Evolutionary conservation across 768 basidiomycete species (phyloP).

Genomic region (Suillus weaverae): DNA sequence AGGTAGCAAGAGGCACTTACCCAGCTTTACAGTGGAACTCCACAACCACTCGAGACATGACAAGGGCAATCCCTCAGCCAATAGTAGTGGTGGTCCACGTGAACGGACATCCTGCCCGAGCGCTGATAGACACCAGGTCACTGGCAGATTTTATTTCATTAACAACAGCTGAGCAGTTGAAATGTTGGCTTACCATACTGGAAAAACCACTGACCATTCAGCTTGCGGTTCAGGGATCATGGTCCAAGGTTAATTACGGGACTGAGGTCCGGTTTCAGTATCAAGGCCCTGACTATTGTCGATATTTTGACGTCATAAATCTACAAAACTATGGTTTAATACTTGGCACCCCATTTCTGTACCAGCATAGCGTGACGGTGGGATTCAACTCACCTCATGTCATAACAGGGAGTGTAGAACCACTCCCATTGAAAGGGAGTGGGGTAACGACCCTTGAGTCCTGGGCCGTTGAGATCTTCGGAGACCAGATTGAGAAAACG

Average conservation of each 20-base stretch:
- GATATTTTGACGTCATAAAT: slow-evolving; percentile 39
- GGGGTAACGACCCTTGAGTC: no score
- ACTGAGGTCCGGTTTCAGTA: slow-evolving; percentile 14
- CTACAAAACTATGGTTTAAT: slow-evolving; percentile 39
- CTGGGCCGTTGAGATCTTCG: no score
- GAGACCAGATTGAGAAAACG: no score
- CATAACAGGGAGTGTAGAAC: no score
- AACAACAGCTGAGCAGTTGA: slow-evolving; percentile 28
- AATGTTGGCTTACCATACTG: slow-evolving; percentile 2
- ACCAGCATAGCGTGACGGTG: background rate
- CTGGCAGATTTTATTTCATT: slow-evolving; percentile 34
- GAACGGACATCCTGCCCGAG: slow-evolving; percentile 18
- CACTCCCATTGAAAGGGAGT: background rate
- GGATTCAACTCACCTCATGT: slow-evolving; percentile 13
- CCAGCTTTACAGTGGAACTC: no score
- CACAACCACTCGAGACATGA: no score
- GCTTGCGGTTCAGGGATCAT: slow-evolving; percentile 21
- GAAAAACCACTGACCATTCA: slow-evolving; percentile 29
- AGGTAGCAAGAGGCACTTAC: no score
- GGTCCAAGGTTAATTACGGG: slow-evolving; percentile 23
- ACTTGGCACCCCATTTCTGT: slow-evolving; percentile 36
- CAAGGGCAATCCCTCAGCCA: slow-evolving; percentile 8
- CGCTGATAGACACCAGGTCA: slow-evolving; percentile 28
- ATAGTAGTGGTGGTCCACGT: slow-evolving; percentile 14
- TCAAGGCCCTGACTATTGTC: slow-evolving; percentile 17